Evolutionary conservation across 2,329 filamentous ascomycete genomes (phyloP).

Genomic region (Rhinocladiella similis): DNA sequence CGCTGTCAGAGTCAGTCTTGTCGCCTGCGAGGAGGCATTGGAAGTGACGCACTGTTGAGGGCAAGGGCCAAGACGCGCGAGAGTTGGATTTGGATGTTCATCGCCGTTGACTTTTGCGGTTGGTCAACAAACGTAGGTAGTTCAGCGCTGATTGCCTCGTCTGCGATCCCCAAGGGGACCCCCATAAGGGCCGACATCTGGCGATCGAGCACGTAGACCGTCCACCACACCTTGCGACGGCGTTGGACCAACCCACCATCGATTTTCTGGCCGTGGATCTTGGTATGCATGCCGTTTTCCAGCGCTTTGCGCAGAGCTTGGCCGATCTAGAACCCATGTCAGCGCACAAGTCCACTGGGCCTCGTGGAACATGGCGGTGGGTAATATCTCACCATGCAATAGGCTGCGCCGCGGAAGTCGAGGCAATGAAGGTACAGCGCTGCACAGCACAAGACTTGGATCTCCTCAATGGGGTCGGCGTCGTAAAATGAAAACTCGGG

Average conservation of each 20-base stretch:
- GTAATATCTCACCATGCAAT: slow-evolving; percentile 41
- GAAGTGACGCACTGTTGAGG: slow-evolving; percentile 38
- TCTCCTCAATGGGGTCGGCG: slow-evolving; percentile 46
- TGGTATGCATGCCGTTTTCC: slow-evolving; percentile 53
- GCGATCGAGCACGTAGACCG: slow-evolving; percentile 54
- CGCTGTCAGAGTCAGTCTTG: slow-evolving; percentile 29
- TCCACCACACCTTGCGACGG: slow-evolving; percentile 56
- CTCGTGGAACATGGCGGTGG: slow-evolving; percentile 19
- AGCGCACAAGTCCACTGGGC: not conserved
- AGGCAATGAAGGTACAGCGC: slow-evolving; percentile 55
- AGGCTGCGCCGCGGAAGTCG: slow-evolving; percentile 49
- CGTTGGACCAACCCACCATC: slow-evolving; percentile 46
- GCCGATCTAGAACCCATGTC: slow-evolving; percentile 41
- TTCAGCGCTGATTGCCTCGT: slow-evolving; percentile 52
- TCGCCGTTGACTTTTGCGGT: slow-evolving; percentile 39
- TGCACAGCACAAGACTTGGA: slow-evolving; percentile 54
- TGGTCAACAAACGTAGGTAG: slow-evolving; percentile 47
- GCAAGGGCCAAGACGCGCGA: slow-evolving; percentile 48
- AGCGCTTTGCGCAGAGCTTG: slow-evolving; percentile 54
- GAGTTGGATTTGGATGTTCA: slow-evolving; percentile 49
- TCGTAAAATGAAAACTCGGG: slow-evolving; percentile 45
- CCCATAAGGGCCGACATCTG: slow-evolving; percentile 58
- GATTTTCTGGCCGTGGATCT: slow-evolving; percentile 46
- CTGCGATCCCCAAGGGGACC: slow-evolving; percentile 49
- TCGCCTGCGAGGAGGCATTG: not conserved